Conservation (phyloP, 2,329 filamentous ascomycete genomes). For the Fusarium sp. region DNA sequence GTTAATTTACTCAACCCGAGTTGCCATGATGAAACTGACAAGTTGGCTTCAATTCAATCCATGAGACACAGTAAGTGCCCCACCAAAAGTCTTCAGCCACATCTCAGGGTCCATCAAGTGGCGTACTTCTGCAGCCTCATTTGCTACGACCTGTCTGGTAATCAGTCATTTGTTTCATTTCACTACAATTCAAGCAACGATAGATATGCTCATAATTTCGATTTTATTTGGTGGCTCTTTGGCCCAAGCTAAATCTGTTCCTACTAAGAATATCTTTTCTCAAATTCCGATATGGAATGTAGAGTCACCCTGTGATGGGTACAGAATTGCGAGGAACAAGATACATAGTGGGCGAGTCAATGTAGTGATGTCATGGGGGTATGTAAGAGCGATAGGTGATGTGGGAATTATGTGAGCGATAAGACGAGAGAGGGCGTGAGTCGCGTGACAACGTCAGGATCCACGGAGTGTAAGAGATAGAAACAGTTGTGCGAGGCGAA, state of each 20-base stretch:
- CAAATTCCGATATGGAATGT: constrained; percentile 35
- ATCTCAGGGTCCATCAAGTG: constrained; percentile 26
- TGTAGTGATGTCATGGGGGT: constrained; percentile 42
- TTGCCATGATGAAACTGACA: constrained; percentile 48
- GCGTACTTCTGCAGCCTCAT: constrained; percentile 13
- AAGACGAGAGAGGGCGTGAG: constrained; percentile 39
- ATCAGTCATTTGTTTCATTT: not conserved
- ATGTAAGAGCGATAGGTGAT: constrained; percentile 48
- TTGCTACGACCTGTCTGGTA: not conserved
- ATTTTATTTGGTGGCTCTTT: constrained; percentile 44
- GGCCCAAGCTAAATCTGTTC: constrained; percentile 45
- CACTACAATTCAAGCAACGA: not conserved
- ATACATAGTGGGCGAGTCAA: constrained; percentile 38
- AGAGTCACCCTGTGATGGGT: constrained; percentile 31
- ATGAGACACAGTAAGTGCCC: constrained; percentile 33
- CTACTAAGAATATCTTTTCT: constrained; percentile 38
- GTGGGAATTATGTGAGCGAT: constrained; percentile 47
- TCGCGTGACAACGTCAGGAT: constrained; percentile 39
- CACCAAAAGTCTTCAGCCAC: constrained; percentile 32
- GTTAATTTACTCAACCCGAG: constrained; percentile 30
- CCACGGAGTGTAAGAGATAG: constrained; percentile 41
- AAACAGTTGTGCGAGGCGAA: constrained; percentile 43
- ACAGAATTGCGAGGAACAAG: constrained; percentile 34
- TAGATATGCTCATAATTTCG: constrained; percentile 39
- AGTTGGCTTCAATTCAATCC: constrained; percentile 46